Conservation (phyloP, 352 stramenopile species). For the Phytophthora hibernalis region DNA sequence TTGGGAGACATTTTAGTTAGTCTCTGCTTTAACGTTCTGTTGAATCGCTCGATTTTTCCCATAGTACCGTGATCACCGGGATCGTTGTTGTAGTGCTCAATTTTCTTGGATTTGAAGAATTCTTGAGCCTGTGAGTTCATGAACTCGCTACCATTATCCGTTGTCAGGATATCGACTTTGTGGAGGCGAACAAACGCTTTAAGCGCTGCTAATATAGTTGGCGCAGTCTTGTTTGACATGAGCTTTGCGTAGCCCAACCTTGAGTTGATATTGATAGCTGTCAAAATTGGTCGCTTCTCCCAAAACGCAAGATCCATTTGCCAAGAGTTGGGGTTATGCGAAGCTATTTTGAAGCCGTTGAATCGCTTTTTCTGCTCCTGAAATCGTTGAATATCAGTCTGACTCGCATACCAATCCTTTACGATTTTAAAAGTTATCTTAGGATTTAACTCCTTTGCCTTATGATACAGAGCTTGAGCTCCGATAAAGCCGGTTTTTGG, state of each 20-base stretch:
- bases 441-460: slow-evolving; percentile 23
- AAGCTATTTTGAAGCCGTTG: slow-evolving; percentile 5
- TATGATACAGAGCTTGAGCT: slow-evolving; percentile 30
- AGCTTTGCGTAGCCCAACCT: slow-evolving; percentile 45
- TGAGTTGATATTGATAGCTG: slow-evolving; percentile 47
- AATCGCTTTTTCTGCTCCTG: slow-evolving; percentile 24
- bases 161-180: slow-evolving; percentile 37
- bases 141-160: slow-evolving; percentile 48
- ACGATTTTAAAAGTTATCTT: slow-evolving; percentile 10
- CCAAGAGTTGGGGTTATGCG: slow-evolving; percentile 33
- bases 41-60: slow-evolving; percentile 41
- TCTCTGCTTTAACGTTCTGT: slow-evolving; percentile 44
- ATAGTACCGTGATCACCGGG: no score
- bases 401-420: slow-evolving; percentile 27
- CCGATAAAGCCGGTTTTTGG: slow-evolving; percentile 31
- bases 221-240: slow-evolving; percentile 42
- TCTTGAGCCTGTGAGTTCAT: slow-evolving; percentile 33
- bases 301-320: slow-evolving; percentile 45
- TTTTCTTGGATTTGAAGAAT: slow-evolving; percentile 31
- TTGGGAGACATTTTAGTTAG: slow-evolving; percentile 33
- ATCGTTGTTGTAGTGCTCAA: no score
- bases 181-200: slow-evolving; percentile 33
- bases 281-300: slow-evolving; percentile 30
- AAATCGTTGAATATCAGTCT: slow-evolving; percentile 36
- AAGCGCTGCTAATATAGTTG: slow-evolving; percentile 32